A percentile compares a stretch with the other conserved stretches of the same genome.
These are phyloP conservation scores for Xylaria sp. DNA, from an alignment of 2,329 filamentous ascomycete genomes.

Conservation along the genomic window DNA sequence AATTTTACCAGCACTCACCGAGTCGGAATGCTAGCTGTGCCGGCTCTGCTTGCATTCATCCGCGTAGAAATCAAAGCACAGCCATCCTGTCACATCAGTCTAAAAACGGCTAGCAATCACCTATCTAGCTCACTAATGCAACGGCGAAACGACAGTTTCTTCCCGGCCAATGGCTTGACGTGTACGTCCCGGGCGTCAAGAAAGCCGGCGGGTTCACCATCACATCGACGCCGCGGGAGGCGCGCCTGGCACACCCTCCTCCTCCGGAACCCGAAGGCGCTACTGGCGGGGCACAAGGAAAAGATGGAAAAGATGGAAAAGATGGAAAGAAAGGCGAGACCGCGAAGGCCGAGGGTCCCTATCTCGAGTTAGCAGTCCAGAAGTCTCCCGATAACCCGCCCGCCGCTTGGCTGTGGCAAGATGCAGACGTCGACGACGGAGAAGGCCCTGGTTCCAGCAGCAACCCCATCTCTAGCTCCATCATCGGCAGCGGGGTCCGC, in stretches of 20 bases:
- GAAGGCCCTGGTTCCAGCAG: not conserved
- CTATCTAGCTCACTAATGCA: constrained; percentile 29
- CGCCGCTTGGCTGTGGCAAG: constrained; percentile 80
- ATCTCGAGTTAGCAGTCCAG: constrained; percentile 84
- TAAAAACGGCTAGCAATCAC: not conserved
- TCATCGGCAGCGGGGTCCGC: constrained; percentile 68
- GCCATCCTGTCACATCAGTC: not conserved
- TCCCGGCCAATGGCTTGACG: constrained; percentile 90
- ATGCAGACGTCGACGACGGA: constrained; percentile 28
- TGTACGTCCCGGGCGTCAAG: constrained; percentile 74
- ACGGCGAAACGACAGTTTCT: constrained; percentile 67
- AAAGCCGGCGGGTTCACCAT: constrained; percentile 90
- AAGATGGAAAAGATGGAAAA: no score
- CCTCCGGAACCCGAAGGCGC: not conserved
- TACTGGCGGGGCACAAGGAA: not conserved
- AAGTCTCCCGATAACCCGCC: constrained; percentile 75
- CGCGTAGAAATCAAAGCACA: not conserved
- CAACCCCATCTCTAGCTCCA: constrained; percentile 51
- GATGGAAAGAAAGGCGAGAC: not conserved
- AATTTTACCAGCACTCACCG: no score
- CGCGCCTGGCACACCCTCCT: constrained; percentile 49
- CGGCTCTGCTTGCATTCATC: not conserved
- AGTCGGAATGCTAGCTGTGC: not conserved
- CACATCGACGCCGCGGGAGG: constrained; percentile 75
- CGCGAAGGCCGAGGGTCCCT: constrained; percentile 47